Evolutionary conservation across 1,284 basidiomycete genomes (phyloP), one percentile per base, ranked within the genome.

Genomic region (Veloporphyrellus conicus): DNA sequence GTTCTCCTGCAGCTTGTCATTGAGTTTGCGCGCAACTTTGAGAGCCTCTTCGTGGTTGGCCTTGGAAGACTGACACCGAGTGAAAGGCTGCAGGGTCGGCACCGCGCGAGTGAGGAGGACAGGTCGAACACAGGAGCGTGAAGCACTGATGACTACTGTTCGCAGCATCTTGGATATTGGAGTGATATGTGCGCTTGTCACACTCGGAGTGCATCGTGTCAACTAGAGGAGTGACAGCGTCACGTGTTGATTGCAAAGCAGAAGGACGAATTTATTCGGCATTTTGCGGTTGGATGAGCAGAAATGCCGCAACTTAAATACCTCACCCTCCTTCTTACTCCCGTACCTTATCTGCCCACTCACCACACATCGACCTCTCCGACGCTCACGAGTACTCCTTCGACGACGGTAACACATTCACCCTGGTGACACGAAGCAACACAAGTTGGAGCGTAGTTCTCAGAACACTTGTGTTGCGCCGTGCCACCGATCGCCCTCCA

Each of bases 1-100:
- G 54, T 89, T 86, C 48, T 74, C 70, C 57, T 78, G 77, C 34
- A 82, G 52, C 29, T 77, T 69, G 54, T 81, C 71, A 29, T 68
- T 67, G 27, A 60, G 64, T 45, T 80, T 69, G 9, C 70, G 64
- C 3, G 64, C 62, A 18, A 67, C 68, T 55, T 73, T 78, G 52
- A 64, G 62, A n/a, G 60, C 64, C 32, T 68, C 53, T 1, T 45
- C 23, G 41, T 71, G 50, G 32, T 40, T 33, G 35, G 50, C 47
- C 63, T 64, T 49, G 59, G 61, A 43, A 9, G 60, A 68, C 43
- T 55, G 54, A 31, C 49, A 41, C 14, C 63, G 63, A 18, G 39
- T 40, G 11, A 52, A 41, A 10, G 41, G 35, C 38, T 48, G 59
- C 32, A 45, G 29, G 4, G 54, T 39, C 8, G 60, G 49, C 10